phyloP scores from a whole-genome alignment of 768 basidiomycete species.

The Clitopilus hobsonii region DNA sequence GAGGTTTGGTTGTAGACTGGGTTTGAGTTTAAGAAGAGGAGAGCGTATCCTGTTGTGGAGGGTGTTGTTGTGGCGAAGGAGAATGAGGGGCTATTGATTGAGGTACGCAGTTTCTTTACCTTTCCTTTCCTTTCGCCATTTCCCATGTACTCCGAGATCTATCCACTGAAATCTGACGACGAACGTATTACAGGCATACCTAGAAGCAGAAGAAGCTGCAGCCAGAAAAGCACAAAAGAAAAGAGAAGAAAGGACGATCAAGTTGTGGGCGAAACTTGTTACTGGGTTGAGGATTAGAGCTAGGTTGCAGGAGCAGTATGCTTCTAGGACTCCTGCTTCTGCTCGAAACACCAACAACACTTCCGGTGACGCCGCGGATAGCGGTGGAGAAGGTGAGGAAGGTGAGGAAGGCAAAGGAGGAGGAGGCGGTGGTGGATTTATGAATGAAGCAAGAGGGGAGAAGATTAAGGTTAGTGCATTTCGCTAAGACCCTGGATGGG shows the following conservation, averaged over 20 bases:
- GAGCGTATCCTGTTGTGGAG: conserved; percentile 78
- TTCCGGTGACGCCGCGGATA: too few relatives aligned
- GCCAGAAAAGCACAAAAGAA: conserved; percentile 74
- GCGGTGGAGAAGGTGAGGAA: conserved; percentile 8
- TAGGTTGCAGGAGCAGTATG: conserved; percentile 79
- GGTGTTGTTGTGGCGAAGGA: conserved; percentile 87
- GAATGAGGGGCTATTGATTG: conserved; percentile 66
- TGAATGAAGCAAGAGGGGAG: conserved; percentile 4
- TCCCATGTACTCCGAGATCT: too few relatives aligned
- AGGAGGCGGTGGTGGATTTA: conserved; percentile 2
- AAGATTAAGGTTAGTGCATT: conserved; percentile 12
- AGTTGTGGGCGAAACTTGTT: conserved; percentile 84
- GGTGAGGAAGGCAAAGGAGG: conserved; percentile 4
- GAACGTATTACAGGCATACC: conserved; percentile 62
- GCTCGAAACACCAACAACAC: too few relatives aligned
- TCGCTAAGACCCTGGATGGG: too few relatives aligned
- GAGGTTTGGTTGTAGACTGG: conserved; percentile 57
- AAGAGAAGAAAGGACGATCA: conserved; percentile 73
- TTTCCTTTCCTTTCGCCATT: conserved; percentile 5
- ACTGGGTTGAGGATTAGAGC: conserved; percentile 85
- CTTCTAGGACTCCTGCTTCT: conserved; percentile 21
- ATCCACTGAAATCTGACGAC: conserved; percentile 4
- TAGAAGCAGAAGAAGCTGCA: conserved; percentile 73
- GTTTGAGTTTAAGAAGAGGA: conserved; percentile 93
- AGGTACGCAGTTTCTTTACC: conserved; percentile 53